A percentile compares a stretch with the other conserved stretches of the same genome.
These are phyloP conservation scores for Dactylellina haptotyla DNA, from an alignment of 2,329 filamentous ascomycete species.

Conservation along the genomic window DNA sequence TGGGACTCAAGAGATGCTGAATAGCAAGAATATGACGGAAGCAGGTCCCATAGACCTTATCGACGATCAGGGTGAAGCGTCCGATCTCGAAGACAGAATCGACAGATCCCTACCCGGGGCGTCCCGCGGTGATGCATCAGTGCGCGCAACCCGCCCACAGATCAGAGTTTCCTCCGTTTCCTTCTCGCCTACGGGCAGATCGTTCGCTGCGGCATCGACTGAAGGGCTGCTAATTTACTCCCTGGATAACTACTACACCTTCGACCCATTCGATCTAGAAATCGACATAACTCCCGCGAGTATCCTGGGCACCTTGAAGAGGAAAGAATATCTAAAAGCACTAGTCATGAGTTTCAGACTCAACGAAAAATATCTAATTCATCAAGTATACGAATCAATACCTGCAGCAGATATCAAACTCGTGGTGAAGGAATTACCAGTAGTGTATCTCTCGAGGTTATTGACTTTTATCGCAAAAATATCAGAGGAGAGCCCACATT, in stretches of 20 bases:
- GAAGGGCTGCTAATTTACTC: conserved; percentile 95
- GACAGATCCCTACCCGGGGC: conserved; percentile 84
- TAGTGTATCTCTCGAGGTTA: conserved; percentile 84
- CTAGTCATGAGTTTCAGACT: conserved; percentile 97
- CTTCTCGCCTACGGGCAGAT: conserved; percentile 86
- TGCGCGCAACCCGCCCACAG: conserved; percentile 78
- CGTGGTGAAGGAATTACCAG: conserved; percentile 80
- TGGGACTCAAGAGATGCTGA: conserved; percentile 95
- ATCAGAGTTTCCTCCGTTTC: conserved; percentile 84
- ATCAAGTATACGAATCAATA: conserved; percentile 84
- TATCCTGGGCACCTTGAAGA: conserved; percentile 75
- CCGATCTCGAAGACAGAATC: conserved; percentile 84
- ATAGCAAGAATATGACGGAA: conserved; percentile 90
- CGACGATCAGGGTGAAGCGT: conserved; percentile 86
- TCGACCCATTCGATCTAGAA: conserved; percentile 96
- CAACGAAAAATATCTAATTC: conserved; percentile 83
- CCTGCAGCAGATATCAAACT: conserved; percentile 79
- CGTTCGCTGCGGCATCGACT: conserved; percentile 94
- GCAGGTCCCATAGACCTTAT: conserved; percentile 85
- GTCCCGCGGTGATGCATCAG: conserved; percentile 85
- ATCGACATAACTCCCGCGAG: conserved; percentile 90
- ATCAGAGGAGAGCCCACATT: conserved; percentile 87
- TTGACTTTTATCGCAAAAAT: conserved; percentile 88
- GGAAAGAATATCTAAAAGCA: conserved; percentile 87
- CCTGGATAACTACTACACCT: conserved; percentile 82